These are phyloP conservation scores for Cutaneotrichosporon arboriforme DNA, from an alignment of 1,284 basidiomycete species.

Conservation along the genomic window DNA sequence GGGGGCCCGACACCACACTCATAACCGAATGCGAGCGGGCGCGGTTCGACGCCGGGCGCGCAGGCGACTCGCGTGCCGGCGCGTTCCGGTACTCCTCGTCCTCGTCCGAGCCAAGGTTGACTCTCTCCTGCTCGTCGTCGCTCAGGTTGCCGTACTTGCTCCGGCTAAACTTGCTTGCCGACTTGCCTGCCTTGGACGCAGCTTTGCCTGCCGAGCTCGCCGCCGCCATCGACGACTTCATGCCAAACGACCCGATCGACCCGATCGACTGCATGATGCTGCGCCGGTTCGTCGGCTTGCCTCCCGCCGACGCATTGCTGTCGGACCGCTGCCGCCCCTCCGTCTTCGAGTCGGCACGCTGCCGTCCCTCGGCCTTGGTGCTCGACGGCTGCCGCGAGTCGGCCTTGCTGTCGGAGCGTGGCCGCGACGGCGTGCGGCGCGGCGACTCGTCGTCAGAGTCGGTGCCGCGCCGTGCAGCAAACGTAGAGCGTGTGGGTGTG, in stretches of 20 bases:
- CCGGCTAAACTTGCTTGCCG: slow-evolving; percentile 49
- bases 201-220: slow-evolving; percentile 15
- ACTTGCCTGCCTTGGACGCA: slow-evolving; percentile 13
- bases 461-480: background rate
- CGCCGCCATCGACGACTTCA: slow-evolving; percentile 29
- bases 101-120: slow-evolving; percentile 36
- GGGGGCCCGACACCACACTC: slow-evolving; percentile 3
- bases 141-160: slow-evolving; percentile 52
- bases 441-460: slow-evolving; percentile 7
- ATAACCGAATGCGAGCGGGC: slow-evolving; percentile 12
- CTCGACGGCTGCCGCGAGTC: background rate
- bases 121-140: slow-evolving; percentile 49
- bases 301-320: slow-evolving; percentile 34
- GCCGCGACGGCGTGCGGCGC: background rate
- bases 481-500: slow-evolving; percentile 11
- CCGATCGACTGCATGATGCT: slow-evolving; percentile 32
- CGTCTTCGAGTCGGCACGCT: slow-evolving; percentile 4
- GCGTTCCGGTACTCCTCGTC: slow-evolving; percentile 45
- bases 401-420: background rate
- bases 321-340: slow-evolving; percentile 38
- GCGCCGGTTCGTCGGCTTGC: slow-evolving; percentile 26
- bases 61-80: slow-evolving; percentile 3
- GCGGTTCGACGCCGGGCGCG: slow-evolving; percentile 5
- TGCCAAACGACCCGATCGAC: slow-evolving; percentile 40
- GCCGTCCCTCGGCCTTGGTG: slow-evolving; percentile 1